Evolutionary conservation across 2,329 filamentous ascomycete genomes (phyloP).

Genomic region (Colletotrichum godetiae): DNA sequence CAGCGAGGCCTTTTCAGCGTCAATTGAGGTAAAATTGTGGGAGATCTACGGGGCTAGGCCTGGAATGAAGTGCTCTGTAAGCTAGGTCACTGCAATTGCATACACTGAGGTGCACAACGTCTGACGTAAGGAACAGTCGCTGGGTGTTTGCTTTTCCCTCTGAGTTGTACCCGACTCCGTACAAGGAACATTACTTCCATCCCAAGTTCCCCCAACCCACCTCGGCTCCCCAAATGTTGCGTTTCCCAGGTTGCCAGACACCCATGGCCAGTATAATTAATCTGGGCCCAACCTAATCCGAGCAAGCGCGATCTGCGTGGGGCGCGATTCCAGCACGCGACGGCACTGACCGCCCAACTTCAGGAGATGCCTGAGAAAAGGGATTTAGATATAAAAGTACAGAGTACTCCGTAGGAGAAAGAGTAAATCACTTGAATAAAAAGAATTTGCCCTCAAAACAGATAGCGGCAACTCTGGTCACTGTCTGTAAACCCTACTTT

Average conservation of each 20-base stretch:
- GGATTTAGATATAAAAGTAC: neutral
- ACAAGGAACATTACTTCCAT: neutral
- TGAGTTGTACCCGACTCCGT: too few relatives aligned
- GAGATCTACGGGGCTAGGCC: too few relatives aligned
- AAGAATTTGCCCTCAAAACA: neutral
- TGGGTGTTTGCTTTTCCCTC: too few relatives aligned
- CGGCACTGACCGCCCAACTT: neutral
- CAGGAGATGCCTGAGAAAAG: neutral
- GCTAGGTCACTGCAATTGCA: neutral
- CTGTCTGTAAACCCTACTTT: neutral
- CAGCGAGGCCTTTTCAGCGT: neutral
- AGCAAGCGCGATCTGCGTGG: neutral
- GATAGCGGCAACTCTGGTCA: neutral
- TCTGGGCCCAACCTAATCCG: too few relatives aligned
- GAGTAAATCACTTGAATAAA: neutral
- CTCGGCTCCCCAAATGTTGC: neutral
- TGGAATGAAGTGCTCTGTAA: too few relatives aligned
- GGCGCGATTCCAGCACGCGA: neutral
- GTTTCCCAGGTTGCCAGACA: neutral
- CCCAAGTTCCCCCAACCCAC: neutral
- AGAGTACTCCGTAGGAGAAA: neutral
- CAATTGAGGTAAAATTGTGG: too few relatives aligned
- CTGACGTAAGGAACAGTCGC: too few relatives aligned
- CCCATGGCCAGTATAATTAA: neutral
- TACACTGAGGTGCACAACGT: too few relatives aligned